phyloP scores from a whole-genome alignment of 306 rosid species.

The Trichosanthes cucumerina region DNA sequence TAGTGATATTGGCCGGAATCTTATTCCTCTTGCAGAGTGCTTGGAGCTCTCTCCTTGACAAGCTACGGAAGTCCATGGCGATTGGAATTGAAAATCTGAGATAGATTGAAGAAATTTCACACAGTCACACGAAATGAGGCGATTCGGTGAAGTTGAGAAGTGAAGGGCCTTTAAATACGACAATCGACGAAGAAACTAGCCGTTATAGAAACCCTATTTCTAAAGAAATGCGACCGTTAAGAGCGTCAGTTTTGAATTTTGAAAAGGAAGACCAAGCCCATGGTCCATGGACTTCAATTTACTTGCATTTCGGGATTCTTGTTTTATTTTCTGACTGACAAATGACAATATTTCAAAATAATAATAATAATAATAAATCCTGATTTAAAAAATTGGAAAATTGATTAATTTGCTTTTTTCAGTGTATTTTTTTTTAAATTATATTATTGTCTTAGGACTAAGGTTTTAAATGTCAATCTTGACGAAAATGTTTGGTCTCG shows the following conservation, averaged over 20 bases:
- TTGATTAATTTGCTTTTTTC: not conserved
- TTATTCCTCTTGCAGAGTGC: slow-evolving; percentile 83
- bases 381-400: not conserved
- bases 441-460: no score
- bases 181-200: not conserved
- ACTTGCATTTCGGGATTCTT: not conserved
- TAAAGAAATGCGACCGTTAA: slow-evolving; percentile 26
- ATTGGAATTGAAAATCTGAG: not conserved
- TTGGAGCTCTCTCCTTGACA: slow-evolving; percentile 74
- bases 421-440: no score
- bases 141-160: not conserved
- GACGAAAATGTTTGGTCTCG: no score
- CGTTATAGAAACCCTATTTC: slow-evolving; percentile 29
- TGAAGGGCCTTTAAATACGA: slow-evolving; percentile 9
- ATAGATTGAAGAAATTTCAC: not conserved
- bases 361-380: no score
- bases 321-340: not conserved
- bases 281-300: not conserved
- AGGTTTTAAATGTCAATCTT: no score
- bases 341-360: no score
- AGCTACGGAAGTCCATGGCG: slow-evolving; percentile 64
- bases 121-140: slow-evolving; percentile 1
- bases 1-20: slow-evolving; percentile 81
- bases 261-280: not conserved
- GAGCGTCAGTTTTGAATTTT: slow-evolving; percentile 29